Evolutionary conservation across 2,329 filamentous ascomycete species (phyloP).

Genomic region (Aspergillus fijiensis): DNA sequence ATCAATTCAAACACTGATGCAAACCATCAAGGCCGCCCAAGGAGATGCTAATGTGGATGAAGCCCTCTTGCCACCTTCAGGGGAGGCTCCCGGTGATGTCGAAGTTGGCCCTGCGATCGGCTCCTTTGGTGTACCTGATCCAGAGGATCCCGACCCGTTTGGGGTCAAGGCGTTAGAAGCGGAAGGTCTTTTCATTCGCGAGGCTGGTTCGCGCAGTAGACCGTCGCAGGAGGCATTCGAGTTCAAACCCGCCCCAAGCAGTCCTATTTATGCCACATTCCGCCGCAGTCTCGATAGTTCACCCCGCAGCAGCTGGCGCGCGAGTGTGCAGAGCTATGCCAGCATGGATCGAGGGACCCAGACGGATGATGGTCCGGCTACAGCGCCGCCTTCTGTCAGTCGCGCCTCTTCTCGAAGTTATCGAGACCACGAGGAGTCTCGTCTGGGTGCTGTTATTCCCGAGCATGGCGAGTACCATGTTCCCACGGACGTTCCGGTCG

Average conservation of each 20-base stretch:
- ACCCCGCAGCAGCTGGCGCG: conserved; percentile 61
- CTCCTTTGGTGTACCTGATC: conserved; percentile 74
- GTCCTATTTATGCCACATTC: conserved; percentile 63
- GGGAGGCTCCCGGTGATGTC: conserved; percentile 74
- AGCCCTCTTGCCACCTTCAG: conserved; percentile 62
- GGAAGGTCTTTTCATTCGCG: conserved; percentile 82
- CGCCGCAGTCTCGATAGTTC: conserved; percentile 70
- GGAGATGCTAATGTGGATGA: conserved; percentile 75
- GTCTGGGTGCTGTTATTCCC: conserved; percentile 29
- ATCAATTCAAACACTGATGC: conserved; percentile 63
- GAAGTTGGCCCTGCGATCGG: conserved; percentile 47
- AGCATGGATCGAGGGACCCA: conserved; percentile 64
- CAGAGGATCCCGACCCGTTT: conserved; percentile 85
- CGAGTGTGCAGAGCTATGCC: conserved; percentile 65
- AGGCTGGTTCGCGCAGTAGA: conserved; percentile 75
- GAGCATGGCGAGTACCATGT: conserved; percentile 19
- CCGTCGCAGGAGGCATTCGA: conserved; percentile 80
- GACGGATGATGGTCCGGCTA: conserved; percentile 57
- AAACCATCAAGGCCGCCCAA: conserved; percentile 85
- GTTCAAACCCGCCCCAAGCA: conserved; percentile 73
- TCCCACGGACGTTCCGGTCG: conserved; percentile 8
- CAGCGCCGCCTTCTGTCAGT: conserved; percentile 33
- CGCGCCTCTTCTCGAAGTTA: conserved; percentile 37
- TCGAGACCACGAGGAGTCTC: conserved; percentile 25
- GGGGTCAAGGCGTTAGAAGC: conserved; percentile 82